Evolutionary conservation across 2,329 filamentous ascomycete genomes (phyloP), one percentile per base, ranked within the genome.

Genomic region (Hymenoscyphus fructigenus): DNA sequence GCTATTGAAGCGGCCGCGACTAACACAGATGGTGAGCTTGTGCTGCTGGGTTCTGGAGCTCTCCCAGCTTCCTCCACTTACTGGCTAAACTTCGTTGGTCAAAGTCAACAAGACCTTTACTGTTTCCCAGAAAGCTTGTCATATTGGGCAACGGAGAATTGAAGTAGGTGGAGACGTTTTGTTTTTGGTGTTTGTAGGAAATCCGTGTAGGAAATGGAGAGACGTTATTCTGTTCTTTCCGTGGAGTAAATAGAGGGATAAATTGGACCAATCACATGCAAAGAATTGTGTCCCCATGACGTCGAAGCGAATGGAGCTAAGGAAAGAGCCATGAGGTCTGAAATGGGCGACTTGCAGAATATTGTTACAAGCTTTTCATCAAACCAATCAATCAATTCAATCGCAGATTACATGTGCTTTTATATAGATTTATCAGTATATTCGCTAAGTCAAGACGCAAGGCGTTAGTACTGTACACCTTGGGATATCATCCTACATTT

Each of bases 1-100:
- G 89, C 85, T 79, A 99, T 96, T 61, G 91, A 86, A 63, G 83
- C 84, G 58, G 89, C 91, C 71, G 92, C 91, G 71, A 95, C 93
- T 97, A 70, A 55, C 36, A 65, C 53, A 64, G 28, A n/a, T 61
- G 60, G 59, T 68, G 67, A 74, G 71, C 67, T 62, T 69, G 58
- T 34, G 47, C 53, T 66, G 57, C 61, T 66, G 7, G 60, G 32
- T 26, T 34, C 53, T 5, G 62, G 57, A 55, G 62, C 59, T 34
- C 26, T 23, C 14, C 47, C 20, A 28, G 47, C 26, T 53, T 32
- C 17, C 55, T 28, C 28, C 28, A 64, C 86, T 67, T 83, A 92
- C 90, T 77, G 67, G 85, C 80, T 64, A 93, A 78, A 77, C 87
- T 90, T 77, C 80, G 82, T 79, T 91, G 87, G 77, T 82, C 81